These are phyloP conservation scores for Acanthamoeba culbertsoni DNA, from an alignment of 208 protist species.

Conservation along the genomic window DNA sequence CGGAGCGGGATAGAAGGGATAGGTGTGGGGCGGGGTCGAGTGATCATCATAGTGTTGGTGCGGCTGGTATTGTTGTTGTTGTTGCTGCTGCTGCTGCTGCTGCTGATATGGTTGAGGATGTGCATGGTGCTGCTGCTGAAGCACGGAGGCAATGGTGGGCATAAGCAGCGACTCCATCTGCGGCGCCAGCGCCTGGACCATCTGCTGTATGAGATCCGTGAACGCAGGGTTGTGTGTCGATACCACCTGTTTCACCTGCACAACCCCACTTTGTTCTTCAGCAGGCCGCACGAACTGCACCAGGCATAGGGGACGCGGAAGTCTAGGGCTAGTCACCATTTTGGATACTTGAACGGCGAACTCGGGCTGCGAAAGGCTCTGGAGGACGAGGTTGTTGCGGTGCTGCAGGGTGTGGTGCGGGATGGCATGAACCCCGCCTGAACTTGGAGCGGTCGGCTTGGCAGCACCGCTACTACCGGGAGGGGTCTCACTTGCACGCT, in stretches of 20 bases:
- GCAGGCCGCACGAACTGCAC: too few species aligned
- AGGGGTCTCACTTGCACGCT: background rate
- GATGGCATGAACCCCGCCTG: background rate
- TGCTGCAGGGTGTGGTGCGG: constrained; percentile 19
- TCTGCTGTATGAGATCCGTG: constrained; percentile 18
- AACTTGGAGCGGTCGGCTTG: background rate
- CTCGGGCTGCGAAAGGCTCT: background rate
- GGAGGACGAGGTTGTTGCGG: constrained; percentile 29
- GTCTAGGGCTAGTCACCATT: background rate
- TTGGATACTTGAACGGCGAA: constrained; percentile 23
- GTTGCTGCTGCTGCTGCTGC: background rate
- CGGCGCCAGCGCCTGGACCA: constrained; percentile 9
- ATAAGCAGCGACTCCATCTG: background rate
- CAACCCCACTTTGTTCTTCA: too few species aligned
- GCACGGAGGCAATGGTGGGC: background rate
- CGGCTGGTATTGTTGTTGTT: background rate
- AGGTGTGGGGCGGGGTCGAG: background rate
- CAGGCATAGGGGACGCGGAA: background rate
- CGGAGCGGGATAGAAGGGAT: background rate
- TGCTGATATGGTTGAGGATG: background rate
- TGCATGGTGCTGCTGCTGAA: constrained; percentile 22
- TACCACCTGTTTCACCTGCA: background rate
- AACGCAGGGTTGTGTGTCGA: constrained; percentile 1
- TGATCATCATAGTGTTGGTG: background rate
- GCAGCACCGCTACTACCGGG: background rate